These are phyloP conservation scores for Boletus sp. DNA, from an alignment of 768 basidiomycete genomes.

Conservation along the genomic window DNA sequence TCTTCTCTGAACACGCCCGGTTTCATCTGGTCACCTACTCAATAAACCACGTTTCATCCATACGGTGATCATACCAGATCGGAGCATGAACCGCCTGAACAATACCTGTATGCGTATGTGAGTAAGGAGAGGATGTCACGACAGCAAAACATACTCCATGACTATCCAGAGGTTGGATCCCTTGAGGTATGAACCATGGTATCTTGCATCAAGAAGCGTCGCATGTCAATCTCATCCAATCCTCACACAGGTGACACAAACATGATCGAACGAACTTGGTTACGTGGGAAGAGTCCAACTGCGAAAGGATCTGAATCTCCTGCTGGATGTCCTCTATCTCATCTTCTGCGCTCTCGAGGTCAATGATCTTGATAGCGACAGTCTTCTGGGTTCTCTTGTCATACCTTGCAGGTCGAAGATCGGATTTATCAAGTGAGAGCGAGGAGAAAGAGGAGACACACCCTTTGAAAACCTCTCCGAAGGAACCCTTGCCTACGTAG, in stretches of 20 bases:
- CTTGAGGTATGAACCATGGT: conserved; percentile 95
- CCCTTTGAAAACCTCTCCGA: conserved; percentile 99
- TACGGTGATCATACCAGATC: conserved; percentile 67
- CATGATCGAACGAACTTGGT: conserved; percentile 70
- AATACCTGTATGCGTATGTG: conserved; percentile 59
- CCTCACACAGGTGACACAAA: conserved; percentile 28
- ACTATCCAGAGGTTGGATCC: conserved; percentile 98
- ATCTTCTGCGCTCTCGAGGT: conserved; percentile 98
- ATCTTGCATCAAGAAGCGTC: conserved; percentile 47
- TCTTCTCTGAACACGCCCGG: conserved; percentile 97
- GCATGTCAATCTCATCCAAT: conserved; percentile 32
- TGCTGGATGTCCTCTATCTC: conserved; percentile 99
- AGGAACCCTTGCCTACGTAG: conserved; percentile 87
- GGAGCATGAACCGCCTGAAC: conserved; percentile 96
- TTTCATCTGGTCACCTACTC: conserved; percentile 72
- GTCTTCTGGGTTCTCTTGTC: conserved; percentile 95
- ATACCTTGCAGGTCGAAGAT: conserved; percentile 52
- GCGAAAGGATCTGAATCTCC: conserved; percentile 97
- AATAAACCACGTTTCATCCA: conserved; percentile 5
- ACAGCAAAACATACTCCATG: conserved; percentile 72
- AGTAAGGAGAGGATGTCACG: conserved; percentile 1
- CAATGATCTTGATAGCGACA: conserved; percentile 99
- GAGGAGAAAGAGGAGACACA: conserved; percentile 33
- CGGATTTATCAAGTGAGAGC: conserved; percentile 7
- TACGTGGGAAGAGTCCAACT: conserved; percentile 93